phyloP scores from a whole-genome alignment of 1,284 basidiomycete species.

The Xerocomus minutiporus region DNA sequence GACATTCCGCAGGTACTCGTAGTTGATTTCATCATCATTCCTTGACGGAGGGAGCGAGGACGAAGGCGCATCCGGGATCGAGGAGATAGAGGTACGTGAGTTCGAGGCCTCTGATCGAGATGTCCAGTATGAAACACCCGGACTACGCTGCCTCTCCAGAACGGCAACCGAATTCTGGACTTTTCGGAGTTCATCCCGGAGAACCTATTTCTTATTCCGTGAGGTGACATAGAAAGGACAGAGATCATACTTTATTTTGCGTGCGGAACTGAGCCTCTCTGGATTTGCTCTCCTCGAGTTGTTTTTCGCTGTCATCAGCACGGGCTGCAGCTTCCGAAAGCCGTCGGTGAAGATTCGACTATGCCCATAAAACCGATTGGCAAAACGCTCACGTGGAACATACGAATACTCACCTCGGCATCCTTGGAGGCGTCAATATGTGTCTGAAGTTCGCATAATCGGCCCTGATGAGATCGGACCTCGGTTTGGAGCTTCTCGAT shows the following conservation, averaged over 20 bases:
- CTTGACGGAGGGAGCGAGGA: constrained; percentile 37
- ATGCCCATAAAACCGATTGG: neutral
- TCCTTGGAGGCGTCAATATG: constrained; percentile 52
- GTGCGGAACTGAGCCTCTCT: constrained; percentile 64
- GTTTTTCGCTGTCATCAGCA: constrained; percentile 48
- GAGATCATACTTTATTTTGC: constrained; percentile 64
- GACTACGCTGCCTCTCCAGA: constrained; percentile 84
- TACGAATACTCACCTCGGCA: constrained; percentile 46
- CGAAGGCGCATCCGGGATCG: constrained; percentile 38
- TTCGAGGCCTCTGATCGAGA: constrained; percentile 42
- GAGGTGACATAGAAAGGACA: neutral
- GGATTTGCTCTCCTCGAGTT: constrained; percentile 58
- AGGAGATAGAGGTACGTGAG: constrained; percentile 46
- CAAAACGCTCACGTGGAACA: neutral
- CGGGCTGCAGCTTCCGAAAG: constrained; percentile 44
- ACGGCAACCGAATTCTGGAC: constrained; percentile 86
- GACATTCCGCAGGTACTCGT: constrained; percentile 94
- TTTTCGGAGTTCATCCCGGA: constrained; percentile 89
- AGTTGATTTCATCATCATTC: constrained; percentile 85
- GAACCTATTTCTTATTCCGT: constrained; percentile 45
- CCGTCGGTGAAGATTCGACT: constrained; percentile 47
- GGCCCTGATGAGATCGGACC: constrained; percentile 41
- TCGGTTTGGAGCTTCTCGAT: constrained; percentile 53
- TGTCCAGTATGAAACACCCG: constrained; percentile 91
- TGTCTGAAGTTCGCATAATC: constrained; percentile 46